Evolutionary conservation across 306 rosid species (phyloP), one percentile per base, ranked within the genome.

Genomic region (Purshia tridentata): DNA sequence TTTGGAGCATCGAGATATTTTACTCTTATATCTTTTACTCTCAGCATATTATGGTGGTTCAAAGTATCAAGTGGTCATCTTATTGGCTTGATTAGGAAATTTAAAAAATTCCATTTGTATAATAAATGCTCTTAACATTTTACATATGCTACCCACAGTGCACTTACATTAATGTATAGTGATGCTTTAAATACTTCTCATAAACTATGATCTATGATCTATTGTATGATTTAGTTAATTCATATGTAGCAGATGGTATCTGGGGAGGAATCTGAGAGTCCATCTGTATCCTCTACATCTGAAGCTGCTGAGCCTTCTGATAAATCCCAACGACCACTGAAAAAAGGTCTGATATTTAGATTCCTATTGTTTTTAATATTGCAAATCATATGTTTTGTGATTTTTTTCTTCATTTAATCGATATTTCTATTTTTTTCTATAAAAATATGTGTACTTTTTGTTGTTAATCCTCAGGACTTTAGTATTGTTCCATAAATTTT

Each of bases 341-440:
- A 82, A 81, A 94, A 87, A 94, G 98, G 98, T 91, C 72, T 68
- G 64, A 39, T 50, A 54, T 78, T 78, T 15, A 46, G 37, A 40
- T 64, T 47, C 14, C 23, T 70, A 9, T 37, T 8, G 0, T 23
- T 7, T 70, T 23, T 65, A 8, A 69, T 22, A 2, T 63, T 39
- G 8, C 55, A 16, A 14, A 20, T 3, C 6, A 45, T 67, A 12
- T 58, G 47, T 15, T 59, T 46, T 14, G n/a, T 22, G 13, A 37
- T 70, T 50, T 35, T 67, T 15, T 29, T 64, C 54, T 50, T 50
- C 54, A 4, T 1, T 50, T 29, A 29, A 29, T 29, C 35, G 35
- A 29, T 29, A 29, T 29, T 29, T 29, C 1, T 29, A 23, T 29
- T 29, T 29, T 29, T 29, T 29, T 2, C 35, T 29, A 29, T 29